phyloP scores from a whole-genome alignment of 2,329 filamentous ascomycete genomes.

The Exophiala phaeomuriformis region DNA sequence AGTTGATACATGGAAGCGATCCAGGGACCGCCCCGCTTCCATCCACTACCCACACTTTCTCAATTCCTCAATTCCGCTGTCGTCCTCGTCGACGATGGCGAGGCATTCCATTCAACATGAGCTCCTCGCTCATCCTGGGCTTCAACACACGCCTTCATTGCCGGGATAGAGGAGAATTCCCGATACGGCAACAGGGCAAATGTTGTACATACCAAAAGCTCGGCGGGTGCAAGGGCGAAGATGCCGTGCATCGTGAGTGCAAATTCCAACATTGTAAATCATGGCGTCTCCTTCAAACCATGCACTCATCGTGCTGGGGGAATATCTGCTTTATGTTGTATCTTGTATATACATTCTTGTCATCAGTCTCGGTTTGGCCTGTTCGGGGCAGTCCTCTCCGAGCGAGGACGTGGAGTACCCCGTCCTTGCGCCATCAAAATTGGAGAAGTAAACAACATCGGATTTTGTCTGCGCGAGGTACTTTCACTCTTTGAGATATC shows the following conservation, averaged over 20 bases:
- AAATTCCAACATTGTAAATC: neutral
- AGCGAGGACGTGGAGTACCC: too few relatives aligned
- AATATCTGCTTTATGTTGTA: too few relatives aligned
- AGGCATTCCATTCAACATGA: slow-evolving; percentile 47
- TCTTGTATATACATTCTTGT: too few relatives aligned
- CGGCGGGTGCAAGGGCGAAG: slow-evolving; percentile 38
- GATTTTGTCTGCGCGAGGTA: too few relatives aligned
- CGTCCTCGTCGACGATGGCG: slow-evolving; percentile 50
- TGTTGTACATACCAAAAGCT: slow-evolving; percentile 37
- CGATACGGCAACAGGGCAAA: slow-evolving; percentile 32
- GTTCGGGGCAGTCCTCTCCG: too few relatives aligned
- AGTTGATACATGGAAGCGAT: slow-evolving; percentile 41
- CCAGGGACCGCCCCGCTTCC: slow-evolving; percentile 35
- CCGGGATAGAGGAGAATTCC: slow-evolving; percentile 41
- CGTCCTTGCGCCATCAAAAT: too few relatives aligned
- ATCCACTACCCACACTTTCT: slow-evolving; percentile 37
- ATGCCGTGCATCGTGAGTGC: slow-evolving; percentile 34
- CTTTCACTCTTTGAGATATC: too few relatives aligned
- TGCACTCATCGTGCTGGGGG: too few relatives aligned
- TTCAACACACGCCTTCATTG: slow-evolving; percentile 20
- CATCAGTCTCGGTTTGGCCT: too few relatives aligned
- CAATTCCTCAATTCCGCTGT: slow-evolving; percentile 47
- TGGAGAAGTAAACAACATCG: too few relatives aligned
- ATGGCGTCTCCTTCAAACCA: too few relatives aligned
- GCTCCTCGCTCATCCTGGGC: slow-evolving; percentile 34